Percentiles rank a stretch among this genome's conserved stretches.
Conservation (phyloP, 371 early-diverging fungal genomes). For the Apophysomyces ossiformis region DNA sequence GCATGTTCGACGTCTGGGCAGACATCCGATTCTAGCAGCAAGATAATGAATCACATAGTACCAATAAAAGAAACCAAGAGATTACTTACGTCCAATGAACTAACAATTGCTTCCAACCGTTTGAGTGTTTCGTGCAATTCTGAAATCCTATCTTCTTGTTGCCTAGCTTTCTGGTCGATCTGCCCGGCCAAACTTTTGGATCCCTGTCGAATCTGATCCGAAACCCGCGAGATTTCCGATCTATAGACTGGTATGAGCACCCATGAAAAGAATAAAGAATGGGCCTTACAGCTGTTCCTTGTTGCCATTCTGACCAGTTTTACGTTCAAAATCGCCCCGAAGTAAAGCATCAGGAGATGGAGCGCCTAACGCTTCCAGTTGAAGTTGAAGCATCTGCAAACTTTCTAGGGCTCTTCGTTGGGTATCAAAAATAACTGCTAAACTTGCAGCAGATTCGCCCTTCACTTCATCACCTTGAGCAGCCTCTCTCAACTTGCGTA, state of each 20-base stretch:
- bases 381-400: constrained; percentile 60
- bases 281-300: constrained; percentile 24
- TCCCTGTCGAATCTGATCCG: constrained; percentile 23
- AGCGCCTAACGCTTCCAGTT: constrained; percentile 62
- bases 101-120: constrained; percentile 31
- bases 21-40: constrained; percentile 30
- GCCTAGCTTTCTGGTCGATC: constrained; percentile 23
- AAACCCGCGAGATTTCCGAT: constrained; percentile 13
- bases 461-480: constrained; percentile 33
- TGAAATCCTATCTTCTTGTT: constrained; percentile 37
- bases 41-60: background rate
- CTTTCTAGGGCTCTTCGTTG: constrained; percentile 74
- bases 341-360: constrained; percentile 39
- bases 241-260: background rate
- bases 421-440: constrained; percentile 60
- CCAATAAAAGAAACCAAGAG: background rate
- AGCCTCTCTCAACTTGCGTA: constrained; percentile 41
- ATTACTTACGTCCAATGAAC: constrained; percentile 38
- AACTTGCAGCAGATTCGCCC: constrained; percentile 32
- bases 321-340: constrained; percentile 29
- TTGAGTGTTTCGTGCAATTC: constrained; percentile 28
- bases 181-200: constrained; percentile 15
- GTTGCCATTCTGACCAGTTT: background rate
- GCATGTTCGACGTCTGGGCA: constrained; percentile 23
- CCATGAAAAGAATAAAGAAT: background rate